Evolutionary conservation across 768 basidiomycete species (phyloP).

Genomic region (Hebeloma cylindrosporum): DNA sequence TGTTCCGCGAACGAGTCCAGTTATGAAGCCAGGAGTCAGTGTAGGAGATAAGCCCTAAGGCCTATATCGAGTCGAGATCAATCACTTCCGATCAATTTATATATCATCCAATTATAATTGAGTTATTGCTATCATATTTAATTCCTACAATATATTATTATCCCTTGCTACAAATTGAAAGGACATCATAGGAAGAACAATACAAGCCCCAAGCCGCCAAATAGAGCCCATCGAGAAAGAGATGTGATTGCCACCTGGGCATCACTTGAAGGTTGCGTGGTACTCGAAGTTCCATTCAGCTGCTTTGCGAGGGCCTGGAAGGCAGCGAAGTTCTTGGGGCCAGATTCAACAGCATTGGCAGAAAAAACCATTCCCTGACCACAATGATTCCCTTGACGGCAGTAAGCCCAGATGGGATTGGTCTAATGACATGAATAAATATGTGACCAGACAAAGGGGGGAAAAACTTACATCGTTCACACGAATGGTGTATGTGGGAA

Average conservation of each 20-base stretch:
- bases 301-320: constrained; percentile 48
- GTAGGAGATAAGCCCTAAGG: too few species aligned
- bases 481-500: constrained; percentile 53
- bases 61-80: too few species aligned
- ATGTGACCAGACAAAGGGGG: neutral
- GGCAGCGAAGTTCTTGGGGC: constrained; percentile 53
- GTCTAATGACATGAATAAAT: constrained; percentile 33
- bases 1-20: too few species aligned
- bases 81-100: too few species aligned
- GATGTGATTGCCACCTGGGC: constrained; percentile 3
- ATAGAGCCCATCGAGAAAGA: too few species aligned
- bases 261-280: constrained; percentile 10
- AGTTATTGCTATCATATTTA: too few species aligned
- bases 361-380: constrained; percentile 61
- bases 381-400: constrained; percentile 51
- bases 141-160: too few species aligned
- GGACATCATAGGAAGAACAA: too few species aligned
- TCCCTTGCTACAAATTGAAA: too few species aligned
- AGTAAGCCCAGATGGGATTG: constrained; percentile 56
- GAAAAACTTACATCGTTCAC: constrained; percentile 50
- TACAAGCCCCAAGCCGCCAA: too few species aligned
- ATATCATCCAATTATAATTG: too few species aligned
- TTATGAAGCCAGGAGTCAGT: too few species aligned
- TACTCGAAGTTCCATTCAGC: constrained; percentile 39
- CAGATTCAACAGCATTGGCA: constrained; percentile 49